Percentiles rank a stretch among this genome's conserved stretches.
phyloP scores from a whole-genome alignment of 805 yeast species.

The Saccharomycopsis olivae region DNA sequence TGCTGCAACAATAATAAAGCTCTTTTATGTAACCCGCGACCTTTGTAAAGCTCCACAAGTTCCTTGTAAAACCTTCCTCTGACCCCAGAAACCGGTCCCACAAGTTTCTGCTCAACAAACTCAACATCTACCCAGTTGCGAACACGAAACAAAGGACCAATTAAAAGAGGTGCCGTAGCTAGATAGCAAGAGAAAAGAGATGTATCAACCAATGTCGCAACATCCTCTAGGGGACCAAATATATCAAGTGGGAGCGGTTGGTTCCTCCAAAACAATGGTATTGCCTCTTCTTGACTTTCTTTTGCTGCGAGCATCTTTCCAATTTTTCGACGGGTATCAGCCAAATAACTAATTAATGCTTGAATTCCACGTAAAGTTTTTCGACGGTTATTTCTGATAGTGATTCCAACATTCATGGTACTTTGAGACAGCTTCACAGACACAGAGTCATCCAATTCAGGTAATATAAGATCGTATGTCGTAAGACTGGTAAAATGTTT shows the following conservation, averaged over 20 bases:
- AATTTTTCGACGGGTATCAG: conserved; percentile 39
- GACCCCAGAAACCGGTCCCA: conserved; percentile 13
- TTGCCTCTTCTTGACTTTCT: neutral
- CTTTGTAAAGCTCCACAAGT: conserved; percentile 14
- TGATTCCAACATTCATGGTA: too few relatives aligned
- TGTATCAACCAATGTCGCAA: conserved; percentile 57
- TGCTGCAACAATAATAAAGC: conserved; percentile 54
- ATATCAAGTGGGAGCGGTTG: conserved; percentile 19
- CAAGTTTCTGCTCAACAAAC: conserved; percentile 46
- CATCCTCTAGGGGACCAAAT: conserved; percentile 24
- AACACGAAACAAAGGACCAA: conserved; percentile 75
- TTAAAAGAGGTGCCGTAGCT: conserved; percentile 54
- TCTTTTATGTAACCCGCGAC: conserved; percentile 25
- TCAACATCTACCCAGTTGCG: conserved; percentile 62
- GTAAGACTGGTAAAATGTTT: too few relatives aligned
- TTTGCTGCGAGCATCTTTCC: conserved; percentile 21
- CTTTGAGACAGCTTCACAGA: too few relatives aligned
- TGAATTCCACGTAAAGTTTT: conserved; percentile 21
- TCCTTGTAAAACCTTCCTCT: conserved; percentile 7
- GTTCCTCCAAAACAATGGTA: conserved; percentile 24
- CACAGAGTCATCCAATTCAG: too few relatives aligned
- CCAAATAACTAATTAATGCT: conserved; percentile 32
- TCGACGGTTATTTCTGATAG: conserved; percentile 2
- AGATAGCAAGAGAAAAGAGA: conserved; percentile 67
- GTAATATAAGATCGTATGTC: too few relatives aligned